Conservation (phyloP, 2,329 filamentous ascomycete genomes). For the Paraphaeosphaeria minitans region DNA sequence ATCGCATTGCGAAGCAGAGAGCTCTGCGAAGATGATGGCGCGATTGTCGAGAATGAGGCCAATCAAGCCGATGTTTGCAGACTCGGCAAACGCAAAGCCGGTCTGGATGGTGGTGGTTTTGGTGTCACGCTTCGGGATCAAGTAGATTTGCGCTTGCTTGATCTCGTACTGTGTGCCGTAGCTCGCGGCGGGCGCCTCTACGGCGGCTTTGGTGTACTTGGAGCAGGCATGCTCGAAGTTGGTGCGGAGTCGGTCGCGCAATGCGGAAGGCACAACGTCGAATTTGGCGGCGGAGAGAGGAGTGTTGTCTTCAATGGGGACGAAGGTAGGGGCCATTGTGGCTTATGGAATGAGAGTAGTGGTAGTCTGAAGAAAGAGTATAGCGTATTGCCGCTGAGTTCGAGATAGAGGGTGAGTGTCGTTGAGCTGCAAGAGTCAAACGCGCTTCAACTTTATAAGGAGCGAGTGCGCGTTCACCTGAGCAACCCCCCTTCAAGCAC, state of each 20-base stretch:
- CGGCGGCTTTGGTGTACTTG: neutral
- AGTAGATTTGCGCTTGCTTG: neutral
- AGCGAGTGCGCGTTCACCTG: neutral
- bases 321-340: neutral
- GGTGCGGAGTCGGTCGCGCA: neutral
- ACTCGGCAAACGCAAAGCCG: neutral
- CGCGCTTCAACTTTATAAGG: neutral
- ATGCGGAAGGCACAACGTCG: neutral
- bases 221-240: neutral
- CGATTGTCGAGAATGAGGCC: neutral
- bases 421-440: neutral
- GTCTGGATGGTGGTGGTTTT: neutral
- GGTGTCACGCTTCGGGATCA: neutral
- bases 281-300: neutral
- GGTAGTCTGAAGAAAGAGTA: neutral
- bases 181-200: neutral
- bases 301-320: neutral
- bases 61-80: neutral
- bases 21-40: neutral
- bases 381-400: neutral
- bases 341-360: neutral
- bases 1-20: neutral
- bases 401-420: neutral
- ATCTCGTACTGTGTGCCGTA: neutral
- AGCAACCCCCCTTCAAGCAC: neutral